Percentiles rank a stretch among this genome's conserved stretches.
These are phyloP conservation scores for Hortiboletus flavorubellus DNA, from an alignment of 768 basidiomycete genomes.

Conservation along the genomic window DNA sequence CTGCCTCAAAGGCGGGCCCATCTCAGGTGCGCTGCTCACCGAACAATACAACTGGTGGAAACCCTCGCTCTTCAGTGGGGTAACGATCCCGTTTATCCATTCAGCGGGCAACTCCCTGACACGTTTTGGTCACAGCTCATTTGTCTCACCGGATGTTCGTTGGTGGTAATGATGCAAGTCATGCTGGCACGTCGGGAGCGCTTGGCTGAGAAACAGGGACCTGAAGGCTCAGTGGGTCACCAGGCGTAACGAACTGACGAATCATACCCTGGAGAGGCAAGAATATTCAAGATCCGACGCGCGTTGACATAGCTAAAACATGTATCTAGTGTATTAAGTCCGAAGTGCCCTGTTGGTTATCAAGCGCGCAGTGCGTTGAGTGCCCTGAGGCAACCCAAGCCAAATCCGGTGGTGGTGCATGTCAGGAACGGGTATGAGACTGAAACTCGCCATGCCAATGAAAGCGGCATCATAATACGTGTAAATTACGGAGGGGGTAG, in stretches of 20 bases:
- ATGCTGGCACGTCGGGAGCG: not conserved
- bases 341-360: not conserved
- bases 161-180: slow-evolving; percentile 9
- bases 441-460: no score
- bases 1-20: slow-evolving; percentile 42
- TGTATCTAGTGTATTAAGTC: not conserved
- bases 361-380: slow-evolving; percentile 56
- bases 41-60: slow-evolving; percentile 53
- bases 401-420: no score
- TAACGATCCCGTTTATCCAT: slow-evolving; percentile 6
- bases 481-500: no score
- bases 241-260: not conserved
- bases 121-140: slow-evolving; percentile 2
- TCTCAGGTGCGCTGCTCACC: slow-evolving; percentile 57
- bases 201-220: not conserved
- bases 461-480: no score
- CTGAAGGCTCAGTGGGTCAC: not conserved
- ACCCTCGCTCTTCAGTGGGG: slow-evolving; percentile 49
- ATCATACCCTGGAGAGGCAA: not conserved
- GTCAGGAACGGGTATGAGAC: no score
- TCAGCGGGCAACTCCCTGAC: not conserved
- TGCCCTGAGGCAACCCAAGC: slow-evolving; percentile 12
- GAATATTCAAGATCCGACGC: not conserved
- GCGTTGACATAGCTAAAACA: not conserved
- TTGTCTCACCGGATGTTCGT: not conserved